A percentile compares a stretch with the other conserved stretches of the same genome.
These are phyloP conservation scores for Orbilia javanica DNA, from an alignment of 2,329 filamentous ascomycete genomes.

Conservation along the genomic window DNA sequence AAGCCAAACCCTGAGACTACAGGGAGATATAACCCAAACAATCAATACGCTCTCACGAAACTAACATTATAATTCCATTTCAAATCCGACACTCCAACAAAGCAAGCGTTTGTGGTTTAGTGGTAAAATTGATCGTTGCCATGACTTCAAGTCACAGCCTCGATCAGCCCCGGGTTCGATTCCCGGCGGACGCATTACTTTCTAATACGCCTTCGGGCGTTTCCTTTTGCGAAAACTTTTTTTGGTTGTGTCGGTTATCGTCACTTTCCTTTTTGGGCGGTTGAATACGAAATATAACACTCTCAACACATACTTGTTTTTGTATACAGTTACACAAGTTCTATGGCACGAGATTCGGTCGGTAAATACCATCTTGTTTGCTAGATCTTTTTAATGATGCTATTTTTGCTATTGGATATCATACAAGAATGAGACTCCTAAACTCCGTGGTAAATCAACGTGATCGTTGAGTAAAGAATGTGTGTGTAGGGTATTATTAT, in stretches of 20 bases:
- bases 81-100: slow-evolving; percentile 6
- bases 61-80: neutral
- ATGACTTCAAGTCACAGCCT: slow-evolving; percentile 10
- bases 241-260: neutral
- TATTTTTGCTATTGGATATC: slow-evolving; percentile 4
- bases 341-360: too few species aligned
- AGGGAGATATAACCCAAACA: neutral
- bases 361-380: too few species aligned
- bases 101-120: slow-evolving; percentile 54
- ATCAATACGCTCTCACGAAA: neutral
- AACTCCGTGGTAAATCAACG: slow-evolving; percentile 8
- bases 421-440: neutral
- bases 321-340: too few species aligned
- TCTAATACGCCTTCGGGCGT: neutral
- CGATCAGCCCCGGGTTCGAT: slow-evolving; percentile 56
- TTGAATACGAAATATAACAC: neutral
- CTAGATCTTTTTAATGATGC: neutral
- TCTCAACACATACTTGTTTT: neutral
- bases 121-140: slow-evolving; percentile 57
- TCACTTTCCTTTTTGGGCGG: neutral
- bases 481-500: slow-evolving; percentile 3
- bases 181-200: slow-evolving; percentile 50
- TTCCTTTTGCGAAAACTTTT: slow-evolving; percentile 28
- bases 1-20: too few species aligned
- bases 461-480: neutral